Evolutionary conservation across 2,329 filamentous ascomycete genomes (phyloP).

Genomic region (Hymenotorrendiella dingleyae): DNA sequence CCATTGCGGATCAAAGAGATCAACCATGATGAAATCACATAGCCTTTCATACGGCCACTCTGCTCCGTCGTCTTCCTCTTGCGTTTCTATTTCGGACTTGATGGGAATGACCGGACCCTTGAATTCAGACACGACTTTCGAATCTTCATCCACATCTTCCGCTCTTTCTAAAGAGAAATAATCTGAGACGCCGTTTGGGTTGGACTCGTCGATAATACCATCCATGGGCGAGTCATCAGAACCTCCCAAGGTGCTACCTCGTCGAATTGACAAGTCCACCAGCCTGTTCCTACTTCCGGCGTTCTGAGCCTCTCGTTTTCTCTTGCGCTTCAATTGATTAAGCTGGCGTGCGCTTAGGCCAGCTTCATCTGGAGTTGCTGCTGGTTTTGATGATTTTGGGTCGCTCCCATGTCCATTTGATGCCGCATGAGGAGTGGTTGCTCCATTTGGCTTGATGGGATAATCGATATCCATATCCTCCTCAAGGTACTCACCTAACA

Average conservation of each 20-base stretch:
- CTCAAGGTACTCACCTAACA: slow-evolving; percentile 78
- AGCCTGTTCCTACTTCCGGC: slow-evolving; percentile 86
- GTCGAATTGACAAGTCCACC: slow-evolving; percentile 74
- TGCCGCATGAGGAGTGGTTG: slow-evolving; percentile 13
- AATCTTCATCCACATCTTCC: slow-evolving; percentile 75
- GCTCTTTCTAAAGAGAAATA: slow-evolving; percentile 87
- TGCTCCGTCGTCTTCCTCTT: slow-evolving; percentile 67
- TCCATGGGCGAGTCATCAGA: slow-evolving; percentile 38
- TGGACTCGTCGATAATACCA: slow-evolving; percentile 53
- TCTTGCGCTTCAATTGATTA: slow-evolving; percentile 89
- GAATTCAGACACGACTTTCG: slow-evolving; percentile 90
- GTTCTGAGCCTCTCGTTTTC: slow-evolving; percentile 83
- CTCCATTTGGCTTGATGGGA: slow-evolving; percentile 25
- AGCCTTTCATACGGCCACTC: slow-evolving; percentile 95
- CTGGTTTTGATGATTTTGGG: slow-evolving; percentile 31
- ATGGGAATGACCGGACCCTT: slow-evolving; percentile 77
- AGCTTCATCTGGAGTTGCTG: slow-evolving; percentile 49
- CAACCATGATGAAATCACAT: slow-evolving; percentile 88
- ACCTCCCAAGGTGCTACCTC: slow-evolving; percentile 20
- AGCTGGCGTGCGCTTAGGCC: slow-evolving; percentile 87
- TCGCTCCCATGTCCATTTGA: slow-evolving; percentile 35
- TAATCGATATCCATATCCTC: slow-evolving; percentile 71
- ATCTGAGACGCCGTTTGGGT: slow-evolving; percentile 59
- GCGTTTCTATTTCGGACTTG: slow-evolving; percentile 78
- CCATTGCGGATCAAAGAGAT: slow-evolving; percentile 91